Conservation (phyloP, 805 yeast genomes). For the Kuraishia borneana region DNA sequence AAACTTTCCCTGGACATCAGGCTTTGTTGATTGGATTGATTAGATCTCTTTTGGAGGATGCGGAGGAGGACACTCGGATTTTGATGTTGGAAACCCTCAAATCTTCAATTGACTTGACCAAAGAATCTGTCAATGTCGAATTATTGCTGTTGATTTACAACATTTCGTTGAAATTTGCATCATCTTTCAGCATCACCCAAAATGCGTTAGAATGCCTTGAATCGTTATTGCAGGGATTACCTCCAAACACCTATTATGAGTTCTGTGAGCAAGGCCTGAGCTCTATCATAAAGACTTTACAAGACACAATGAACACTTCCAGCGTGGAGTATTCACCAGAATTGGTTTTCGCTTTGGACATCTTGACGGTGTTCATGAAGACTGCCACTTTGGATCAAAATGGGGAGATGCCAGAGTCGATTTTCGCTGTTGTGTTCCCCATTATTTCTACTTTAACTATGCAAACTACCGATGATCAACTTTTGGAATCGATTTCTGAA, state of each 20-base stretch:
- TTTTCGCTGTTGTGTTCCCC: constrained; percentile 34
- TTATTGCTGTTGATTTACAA: constrained; percentile 46
- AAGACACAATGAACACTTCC: constrained; percentile 16
- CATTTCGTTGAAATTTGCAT: constrained; percentile 61
- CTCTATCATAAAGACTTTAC: constrained; percentile 26
- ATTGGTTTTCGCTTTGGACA: constrained; percentile 45
- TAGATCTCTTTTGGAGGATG: constrained; percentile 36
- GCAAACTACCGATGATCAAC: constrained; percentile 57
- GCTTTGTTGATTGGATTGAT: constrained; percentile 22
- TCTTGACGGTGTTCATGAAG: constrained; percentile 39
- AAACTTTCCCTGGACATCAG: constrained; percentile 16
- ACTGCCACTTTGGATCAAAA: constrained; percentile 16
- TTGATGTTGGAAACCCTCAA: constrained; percentile 62
- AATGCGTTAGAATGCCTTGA: constrained; percentile 64
- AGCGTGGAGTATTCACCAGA: constrained; percentile 47
- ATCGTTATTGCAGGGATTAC: constrained; percentile 38
- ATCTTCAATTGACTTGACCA: constrained; percentile 39
- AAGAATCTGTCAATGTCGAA: constrained; percentile 16
- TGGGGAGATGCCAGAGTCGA: constrained; percentile 21
- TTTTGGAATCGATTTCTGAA: constrained; percentile 69
- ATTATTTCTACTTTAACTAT: constrained; percentile 27
- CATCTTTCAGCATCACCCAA: constrained; percentile 57
- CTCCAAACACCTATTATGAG: constrained; percentile 28
- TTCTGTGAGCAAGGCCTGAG: constrained; percentile 47
- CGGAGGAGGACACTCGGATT: constrained; percentile 75